Base-by-base conservation (phyloP, 108 stramenopile genomes). In the Fistulifera solaris region DNA sequence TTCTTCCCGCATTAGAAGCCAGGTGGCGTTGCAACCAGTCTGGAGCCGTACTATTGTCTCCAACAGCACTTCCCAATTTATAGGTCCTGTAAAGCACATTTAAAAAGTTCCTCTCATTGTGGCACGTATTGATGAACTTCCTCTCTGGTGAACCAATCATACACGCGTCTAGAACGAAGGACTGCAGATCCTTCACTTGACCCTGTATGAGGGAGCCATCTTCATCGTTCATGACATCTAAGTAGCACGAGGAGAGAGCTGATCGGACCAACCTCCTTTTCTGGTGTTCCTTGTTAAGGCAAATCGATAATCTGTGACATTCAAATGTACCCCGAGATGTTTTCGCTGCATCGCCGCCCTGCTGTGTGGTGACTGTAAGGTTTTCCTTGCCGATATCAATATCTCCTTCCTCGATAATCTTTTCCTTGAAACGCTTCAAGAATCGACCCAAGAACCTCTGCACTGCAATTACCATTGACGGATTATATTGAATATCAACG, bases 251-350 rank as follows among this genome's bases (percentile, higher is more conserved):
- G 4, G 44, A 45, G 11, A 13, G 16, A 21, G 19, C 46, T n/a
- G 63, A 16, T 39, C 70, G 66, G 1, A 85, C 50, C 16, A 89
- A 59, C 1, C 77, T 43, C 21, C 88, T 66, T 38, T 75, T 44
- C 47, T 89, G 81, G 50, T 85, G 73, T 40, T 85, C 88, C 54
- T 85, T 85, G 61, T 89, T 86, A 25, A 86, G 52, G 44, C 70
- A 69, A 2, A 81, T 18, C 27, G 62, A 52, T 41, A 83, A 27
- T 13, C 21, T 43, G 17, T 12, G 16, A n/a, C 22, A 42, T 25
- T 43, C 24, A 23, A 40, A 18, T 44, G 56, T 38, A 1, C 19
- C 42, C 17, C 35, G n/a, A 16, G 35, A n/a, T 2, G 22, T 8
- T 6, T 27, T 28, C 21, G 15, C 4, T 5, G n/a, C 24, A 61